phyloP scores from a whole-genome alignment of 2,329 filamentous ascomycete genomes.

The Orbilia brochopaga region DNA sequence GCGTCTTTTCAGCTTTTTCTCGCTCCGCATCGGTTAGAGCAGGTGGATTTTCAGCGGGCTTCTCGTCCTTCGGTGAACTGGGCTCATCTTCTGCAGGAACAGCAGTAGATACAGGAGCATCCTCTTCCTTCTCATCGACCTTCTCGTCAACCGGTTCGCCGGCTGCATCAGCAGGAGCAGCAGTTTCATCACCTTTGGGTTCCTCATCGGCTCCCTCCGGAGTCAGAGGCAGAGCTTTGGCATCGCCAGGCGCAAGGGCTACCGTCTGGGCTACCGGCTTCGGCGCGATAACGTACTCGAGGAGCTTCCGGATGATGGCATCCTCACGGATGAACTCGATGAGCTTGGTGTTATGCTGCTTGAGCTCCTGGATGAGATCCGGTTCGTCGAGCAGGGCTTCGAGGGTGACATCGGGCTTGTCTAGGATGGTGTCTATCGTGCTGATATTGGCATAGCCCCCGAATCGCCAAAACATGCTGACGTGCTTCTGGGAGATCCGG shows the following conservation, averaged over 20 bases:
- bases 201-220: slow-evolving; percentile 30
- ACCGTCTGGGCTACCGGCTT: slow-evolving; percentile 58
- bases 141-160: slow-evolving; percentile 64
- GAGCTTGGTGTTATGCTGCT: slow-evolving; percentile 96
- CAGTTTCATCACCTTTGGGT: slow-evolving; percentile 61
- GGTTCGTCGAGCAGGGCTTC: slow-evolving; percentile 96
- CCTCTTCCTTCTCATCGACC: slow-evolving; percentile 57
- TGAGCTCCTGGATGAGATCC: slow-evolving; percentile 95
- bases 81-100: slow-evolving; percentile 33
- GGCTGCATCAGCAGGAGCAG: slow-evolving; percentile 55
- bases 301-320: slow-evolving; percentile 78
- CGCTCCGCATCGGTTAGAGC: slow-evolving; percentile 62
- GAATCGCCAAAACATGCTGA: slow-evolving; percentile 99
- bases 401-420: slow-evolving; percentile 90
- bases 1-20: slow-evolving; percentile 85
- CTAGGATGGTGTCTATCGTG: slow-evolving; percentile 93
- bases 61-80: slow-evolving; percentile 50
- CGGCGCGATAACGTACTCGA: slow-evolving; percentile 89
- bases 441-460: slow-evolving; percentile 98
- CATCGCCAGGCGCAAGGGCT: slow-evolving; percentile 32
- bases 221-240: slow-evolving; percentile 55
- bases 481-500: slow-evolving; percentile 24
- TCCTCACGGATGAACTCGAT: slow-evolving; percentile 94
- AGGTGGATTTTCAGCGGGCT: slow-evolving; percentile 58
- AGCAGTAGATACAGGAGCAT: slow-evolving; percentile 20